phyloP scores from a whole-genome alignment of 139 green algal genomes.

The Medakamo hakoo region DNA sequence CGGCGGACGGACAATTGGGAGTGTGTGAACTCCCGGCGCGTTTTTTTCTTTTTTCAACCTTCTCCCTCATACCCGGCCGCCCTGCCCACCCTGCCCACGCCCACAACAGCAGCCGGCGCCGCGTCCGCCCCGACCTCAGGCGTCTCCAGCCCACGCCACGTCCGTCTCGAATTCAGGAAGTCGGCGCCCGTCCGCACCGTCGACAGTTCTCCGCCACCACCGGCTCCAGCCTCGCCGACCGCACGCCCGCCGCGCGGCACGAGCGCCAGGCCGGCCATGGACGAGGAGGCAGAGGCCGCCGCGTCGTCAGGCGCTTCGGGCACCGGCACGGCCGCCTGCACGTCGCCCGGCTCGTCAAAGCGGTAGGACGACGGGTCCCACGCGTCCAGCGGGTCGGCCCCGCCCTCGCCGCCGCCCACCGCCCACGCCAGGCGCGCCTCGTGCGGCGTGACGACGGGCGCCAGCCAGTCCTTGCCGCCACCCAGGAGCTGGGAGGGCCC shows the following conservation, averaged over 20 bases:
- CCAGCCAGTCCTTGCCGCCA: constrained; percentile 75
- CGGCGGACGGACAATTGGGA: no score
- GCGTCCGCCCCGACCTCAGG: constrained; percentile 26
- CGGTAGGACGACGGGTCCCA: no score
- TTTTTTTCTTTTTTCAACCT: background rate
- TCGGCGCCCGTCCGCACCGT: constrained; percentile 41
- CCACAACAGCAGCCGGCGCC: constrained; percentile 8
- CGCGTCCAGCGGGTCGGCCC: no score
- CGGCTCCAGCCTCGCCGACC: constrained; percentile 6
- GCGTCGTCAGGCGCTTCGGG: constrained; percentile 11
- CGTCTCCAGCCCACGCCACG: constrained; percentile 55
- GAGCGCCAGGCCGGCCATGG: no score
- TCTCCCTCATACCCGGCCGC: constrained; percentile 36
- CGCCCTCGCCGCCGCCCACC: no score
- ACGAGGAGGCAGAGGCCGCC: no score
- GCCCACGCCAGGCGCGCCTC: constrained; percentile 63
- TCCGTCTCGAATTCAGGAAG: constrained; percentile 43
- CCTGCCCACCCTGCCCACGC: constrained; percentile 21
- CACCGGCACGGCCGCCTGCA: constrained; percentile 5
- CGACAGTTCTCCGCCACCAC: no score
- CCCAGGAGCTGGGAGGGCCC: constrained; percentile 40
- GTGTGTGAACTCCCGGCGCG: no score
- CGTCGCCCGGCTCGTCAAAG: constrained; percentile 20
- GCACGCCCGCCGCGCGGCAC: no score
- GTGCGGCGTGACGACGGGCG: constrained; percentile 77